Evolutionary conservation across 148 eudicot genomes (phyloP).

Genomic region (Gaultheria prostrata): DNA sequence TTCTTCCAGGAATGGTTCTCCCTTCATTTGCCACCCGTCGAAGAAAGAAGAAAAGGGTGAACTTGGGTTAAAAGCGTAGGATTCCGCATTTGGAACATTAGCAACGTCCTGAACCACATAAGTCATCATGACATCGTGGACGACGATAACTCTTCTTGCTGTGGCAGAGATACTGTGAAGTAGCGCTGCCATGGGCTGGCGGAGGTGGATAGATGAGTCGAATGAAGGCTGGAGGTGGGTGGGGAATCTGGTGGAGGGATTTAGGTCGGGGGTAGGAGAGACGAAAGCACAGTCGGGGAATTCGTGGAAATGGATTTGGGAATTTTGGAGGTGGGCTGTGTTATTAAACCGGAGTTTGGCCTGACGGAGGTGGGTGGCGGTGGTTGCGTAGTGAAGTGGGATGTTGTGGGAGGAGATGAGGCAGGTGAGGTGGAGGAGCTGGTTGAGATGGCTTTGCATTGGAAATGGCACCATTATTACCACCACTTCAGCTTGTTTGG

Average conservation of each 20-base stretch:
- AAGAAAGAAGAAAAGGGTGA: not conserved
- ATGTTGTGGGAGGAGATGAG: constrained; percentile 23
- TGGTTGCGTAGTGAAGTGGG: constrained; percentile 22
- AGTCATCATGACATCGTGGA: constrained; percentile 18
- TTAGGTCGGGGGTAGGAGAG: not conserved
- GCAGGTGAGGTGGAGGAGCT: constrained; percentile 35
- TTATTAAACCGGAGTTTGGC: constrained; percentile 27
- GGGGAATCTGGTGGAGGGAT: not conserved
- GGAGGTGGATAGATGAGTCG: constrained; percentile 5
- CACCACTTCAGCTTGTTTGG: constrained; percentile 11
- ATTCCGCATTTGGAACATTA: not conserved
- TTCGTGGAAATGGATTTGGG: constrained; percentile 14
- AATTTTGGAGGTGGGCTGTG: constrained; percentile 1
- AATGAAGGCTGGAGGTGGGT: constrained; percentile 13
- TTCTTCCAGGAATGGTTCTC: constrained; percentile 17
- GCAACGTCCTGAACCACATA: constrained; percentile 24
- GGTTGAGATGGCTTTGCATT: constrained; percentile 41
- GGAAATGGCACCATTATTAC: constrained; percentile 35
- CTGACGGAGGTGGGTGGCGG: constrained; percentile 32
- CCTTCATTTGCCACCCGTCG: not conserved
- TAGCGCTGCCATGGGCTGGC: constrained; percentile 1
- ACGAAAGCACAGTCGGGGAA: constrained; percentile 2
- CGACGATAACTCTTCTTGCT: constrained; percentile 2
- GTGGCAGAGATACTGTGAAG: not conserved
- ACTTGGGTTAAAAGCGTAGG: not conserved